Conservation (phyloP, 768 basidiomycete species). For the Lactifluus pinguis region DNA sequence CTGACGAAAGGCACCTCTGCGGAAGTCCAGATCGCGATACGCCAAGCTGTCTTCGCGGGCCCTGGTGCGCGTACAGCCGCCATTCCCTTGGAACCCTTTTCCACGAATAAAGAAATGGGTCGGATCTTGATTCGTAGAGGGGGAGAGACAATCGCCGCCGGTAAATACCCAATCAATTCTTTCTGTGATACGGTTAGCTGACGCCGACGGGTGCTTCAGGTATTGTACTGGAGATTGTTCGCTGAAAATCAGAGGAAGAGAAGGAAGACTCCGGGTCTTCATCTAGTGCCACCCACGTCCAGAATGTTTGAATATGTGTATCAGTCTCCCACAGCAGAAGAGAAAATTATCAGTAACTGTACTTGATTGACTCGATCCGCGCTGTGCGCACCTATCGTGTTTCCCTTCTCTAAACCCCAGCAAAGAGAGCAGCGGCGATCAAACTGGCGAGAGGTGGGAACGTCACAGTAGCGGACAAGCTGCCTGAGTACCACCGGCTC, state of each 20-base stretch:
- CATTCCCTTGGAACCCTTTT: conserved; percentile 82
- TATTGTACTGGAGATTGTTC: conserved; percentile 9
- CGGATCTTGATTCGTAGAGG: conserved; percentile 76
- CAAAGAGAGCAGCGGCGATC: too few species aligned
- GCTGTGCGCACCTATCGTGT: neutral
- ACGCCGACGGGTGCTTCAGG: neutral
- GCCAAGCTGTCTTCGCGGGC: conserved; percentile 45
- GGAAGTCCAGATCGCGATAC: conserved; percentile 73
- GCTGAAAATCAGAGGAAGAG: neutral
- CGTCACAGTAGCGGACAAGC: too few species aligned
- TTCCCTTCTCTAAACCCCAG: too few species aligned
- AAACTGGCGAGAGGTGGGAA: too few species aligned
- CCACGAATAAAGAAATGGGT: conserved; percentile 93
- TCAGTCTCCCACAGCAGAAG: neutral
- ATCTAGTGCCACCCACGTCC: neutral
- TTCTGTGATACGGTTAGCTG: neutral
- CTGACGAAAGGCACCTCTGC: conserved; percentile 80
- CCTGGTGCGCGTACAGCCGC: conserved; percentile 37
- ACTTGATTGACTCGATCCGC: neutral
- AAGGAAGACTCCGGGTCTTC: neutral
- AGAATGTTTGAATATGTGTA: neutral
- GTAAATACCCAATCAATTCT: conserved; percentile 30
- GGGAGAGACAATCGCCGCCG: conserved; percentile 93
- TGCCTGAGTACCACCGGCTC: too few species aligned
- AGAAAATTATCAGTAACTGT: neutral